Evolutionary conservation across 1,284 basidiomycete species (phyloP).

Genomic region (Cutaneotrichosporon sp.): DNA sequence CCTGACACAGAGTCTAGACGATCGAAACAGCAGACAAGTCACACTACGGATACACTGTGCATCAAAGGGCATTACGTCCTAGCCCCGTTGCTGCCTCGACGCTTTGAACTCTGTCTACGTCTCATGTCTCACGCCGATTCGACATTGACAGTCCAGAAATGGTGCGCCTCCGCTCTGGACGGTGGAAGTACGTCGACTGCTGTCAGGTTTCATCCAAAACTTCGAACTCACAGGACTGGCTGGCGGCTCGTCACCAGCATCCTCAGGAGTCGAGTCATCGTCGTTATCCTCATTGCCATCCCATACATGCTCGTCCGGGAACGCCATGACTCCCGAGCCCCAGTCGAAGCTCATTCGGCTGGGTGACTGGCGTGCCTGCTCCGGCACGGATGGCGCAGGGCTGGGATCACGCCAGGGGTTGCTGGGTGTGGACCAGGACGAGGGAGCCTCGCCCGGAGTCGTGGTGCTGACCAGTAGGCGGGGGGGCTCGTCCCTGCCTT

Average conservation of each 20-base stretch:
- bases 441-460: background rate
- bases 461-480: background rate
- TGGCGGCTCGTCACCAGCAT: conserved; percentile 26
- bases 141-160: conserved; percentile 1
- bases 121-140: background rate
- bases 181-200: conserved; percentile 52
- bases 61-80: no score
- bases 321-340: conserved; percentile 64
- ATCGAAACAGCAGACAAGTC: no score
- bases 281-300: conserved; percentile 44
- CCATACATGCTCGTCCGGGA: conserved; percentile 67
- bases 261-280: conserved; percentile 40
- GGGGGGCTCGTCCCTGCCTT: background rate
- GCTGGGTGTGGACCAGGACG: conserved; percentile 2
- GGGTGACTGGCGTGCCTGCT: background rate
- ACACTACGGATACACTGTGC: no score
- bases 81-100: no score
- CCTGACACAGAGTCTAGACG: no score
- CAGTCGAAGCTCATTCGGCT: conserved; percentile 30
- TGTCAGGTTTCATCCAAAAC: background rate
- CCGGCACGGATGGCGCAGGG: background rate
- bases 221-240: conserved; percentile 15
- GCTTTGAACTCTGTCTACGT: no score
- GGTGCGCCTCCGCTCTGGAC: conserved; percentile 22
- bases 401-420: conserved; percentile 44